Base-by-base conservation (phyloP, 2,329 filamentous ascomycete genomes). In the Scedosporium dehoogii region DNA sequence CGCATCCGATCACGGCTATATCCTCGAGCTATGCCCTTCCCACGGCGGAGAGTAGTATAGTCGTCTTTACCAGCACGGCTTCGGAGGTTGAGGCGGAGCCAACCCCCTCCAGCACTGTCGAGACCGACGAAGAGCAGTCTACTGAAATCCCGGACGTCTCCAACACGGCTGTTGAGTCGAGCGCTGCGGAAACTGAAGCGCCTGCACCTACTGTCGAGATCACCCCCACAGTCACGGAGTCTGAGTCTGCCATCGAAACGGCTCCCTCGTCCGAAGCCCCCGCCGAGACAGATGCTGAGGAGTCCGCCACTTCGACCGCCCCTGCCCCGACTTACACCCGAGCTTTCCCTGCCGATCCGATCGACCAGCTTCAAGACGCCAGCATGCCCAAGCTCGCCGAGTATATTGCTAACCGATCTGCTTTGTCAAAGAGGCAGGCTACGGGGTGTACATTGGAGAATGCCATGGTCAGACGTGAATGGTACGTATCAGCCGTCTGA, bases 331-430 rank as follows among this genome's bases (percentile, higher is more conserved):
- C 51, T 7, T 56, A 56, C 21, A 23, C 14, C 18, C 51, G 51
- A 6, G 14, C 27, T 42, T 64, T 61, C 63, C 62, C 64, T 21
- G 62, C 63, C 63, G 64, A 65, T 27, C 38, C 29, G 9, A 55
- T 65, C 38, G 64, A 65, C 29, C 56, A 61, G 23, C 64, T 65
- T 29, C 64, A 60, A 18, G 64, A 65, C 38, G 55, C 58, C 9
- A 64, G 62, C 60, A 61, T 65, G 57, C 33, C 59, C 14, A 63
- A 63, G 7, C 59, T 65, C 44, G 41, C 38, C 23, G 57, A 60
- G n/a, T 63, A 63, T 38, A 38, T 48, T 63, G 3, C 14, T 6
- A 4, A 14, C n/a, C 51, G 23, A 29, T 23, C 10, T 14, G 44
- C 44, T 48, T 21, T 16, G 18, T 59, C 46, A 53, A 21, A 58